Evolutionary conservation across 2,329 filamentous ascomycete species (phyloP).

Genomic region (Fusarium veterinarium): DNA sequence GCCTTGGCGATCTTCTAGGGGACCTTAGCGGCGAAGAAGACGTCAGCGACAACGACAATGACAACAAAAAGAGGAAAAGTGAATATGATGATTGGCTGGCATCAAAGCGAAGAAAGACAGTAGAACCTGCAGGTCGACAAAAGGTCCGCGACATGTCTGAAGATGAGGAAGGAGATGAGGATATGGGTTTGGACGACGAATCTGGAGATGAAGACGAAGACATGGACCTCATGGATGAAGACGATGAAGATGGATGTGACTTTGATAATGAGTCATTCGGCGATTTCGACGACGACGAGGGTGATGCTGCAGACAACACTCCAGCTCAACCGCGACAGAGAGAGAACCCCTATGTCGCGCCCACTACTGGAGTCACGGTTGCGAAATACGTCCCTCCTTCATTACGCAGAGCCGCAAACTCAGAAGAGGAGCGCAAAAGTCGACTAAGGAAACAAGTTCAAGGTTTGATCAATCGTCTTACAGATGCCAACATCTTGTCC

Average conservation of each 20-base stretch:
- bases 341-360: conserved; percentile 92
- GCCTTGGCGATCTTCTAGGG: conserved; percentile 80
- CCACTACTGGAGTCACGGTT: conserved; percentile 59
- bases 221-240: conserved; percentile 37
- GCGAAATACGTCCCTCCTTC: conserved; percentile 93
- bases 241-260: conserved; percentile 47
- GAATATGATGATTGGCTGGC: conserved; percentile 71
- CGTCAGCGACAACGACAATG: conserved; percentile 61
- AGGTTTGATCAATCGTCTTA: conserved; percentile 91
- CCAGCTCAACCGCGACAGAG: conserved; percentile 61
- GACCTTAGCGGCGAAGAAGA: conserved; percentile 62
- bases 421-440: conserved; percentile 73
- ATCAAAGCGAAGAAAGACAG: conserved; percentile 65
- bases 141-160: conserved; percentile 38
- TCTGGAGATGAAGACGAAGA: conserved; percentile 39
- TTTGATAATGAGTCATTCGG: conserved; percentile 52
- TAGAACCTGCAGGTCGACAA: conserved; percentile 11
- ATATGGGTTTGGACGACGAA: conserved; percentile 39
- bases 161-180: conserved; percentile 26
- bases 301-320: conserved; percentile 45
- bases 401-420: conserved; percentile 71
- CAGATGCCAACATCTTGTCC: conserved; percentile 87
- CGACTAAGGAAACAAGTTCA: conserved; percentile 84
- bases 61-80: conserved; percentile 69
- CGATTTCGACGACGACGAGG: conserved; percentile 54